phyloP scores from a whole-genome alignment of 202 grass and related monocot genomes.

The Carex arenaria region DNA sequence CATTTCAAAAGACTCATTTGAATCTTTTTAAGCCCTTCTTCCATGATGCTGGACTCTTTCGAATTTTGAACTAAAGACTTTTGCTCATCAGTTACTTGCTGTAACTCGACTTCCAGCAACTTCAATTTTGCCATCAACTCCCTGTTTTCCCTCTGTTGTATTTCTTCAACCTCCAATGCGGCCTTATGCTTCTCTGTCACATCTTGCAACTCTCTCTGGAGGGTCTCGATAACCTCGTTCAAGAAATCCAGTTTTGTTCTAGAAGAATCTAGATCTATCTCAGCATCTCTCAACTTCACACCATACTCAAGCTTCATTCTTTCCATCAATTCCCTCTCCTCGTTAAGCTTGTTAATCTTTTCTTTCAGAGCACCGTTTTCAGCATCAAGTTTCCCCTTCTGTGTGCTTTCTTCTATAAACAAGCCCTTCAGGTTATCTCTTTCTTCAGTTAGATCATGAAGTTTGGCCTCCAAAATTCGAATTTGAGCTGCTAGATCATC shows the following conservation, averaged over 20 bases:
- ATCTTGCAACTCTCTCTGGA: slow-evolving; percentile 67
- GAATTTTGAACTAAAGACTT: slow-evolving; percentile 50
- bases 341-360: slow-evolving; percentile 48
- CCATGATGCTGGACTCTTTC: slow-evolving; percentile 35
- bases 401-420: slow-evolving; percentile 57
- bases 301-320: slow-evolving; percentile 42
- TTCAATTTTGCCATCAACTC: slow-evolving; percentile 65
- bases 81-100: slow-evolving; percentile 45
- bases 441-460: slow-evolving; percentile 73
- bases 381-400: slow-evolving; percentile 44
- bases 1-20: slow-evolving; percentile 54
- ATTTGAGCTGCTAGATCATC: slow-evolving; percentile 64
- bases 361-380: slow-evolving; percentile 57
- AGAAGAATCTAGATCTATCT: slow-evolving; percentile 49
- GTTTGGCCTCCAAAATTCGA: slow-evolving; percentile 78
- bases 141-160: slow-evolving; percentile 38
- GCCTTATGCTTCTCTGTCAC: slow-evolving; percentile 59
- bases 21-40: slow-evolving; percentile 59
- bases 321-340: slow-evolving; percentile 48
- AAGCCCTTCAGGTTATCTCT: slow-evolving; percentile 54
- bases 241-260: slow-evolving; percentile 55
- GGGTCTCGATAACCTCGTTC: slow-evolving; percentile 45
- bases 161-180: slow-evolving; percentile 60
- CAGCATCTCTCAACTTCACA: slow-evolving; percentile 37
- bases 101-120: slow-evolving; percentile 68